Evolutionary conservation across 257 asterid genomes (phyloP).

Genomic region (Schizonepeta tenuifolia): DNA sequence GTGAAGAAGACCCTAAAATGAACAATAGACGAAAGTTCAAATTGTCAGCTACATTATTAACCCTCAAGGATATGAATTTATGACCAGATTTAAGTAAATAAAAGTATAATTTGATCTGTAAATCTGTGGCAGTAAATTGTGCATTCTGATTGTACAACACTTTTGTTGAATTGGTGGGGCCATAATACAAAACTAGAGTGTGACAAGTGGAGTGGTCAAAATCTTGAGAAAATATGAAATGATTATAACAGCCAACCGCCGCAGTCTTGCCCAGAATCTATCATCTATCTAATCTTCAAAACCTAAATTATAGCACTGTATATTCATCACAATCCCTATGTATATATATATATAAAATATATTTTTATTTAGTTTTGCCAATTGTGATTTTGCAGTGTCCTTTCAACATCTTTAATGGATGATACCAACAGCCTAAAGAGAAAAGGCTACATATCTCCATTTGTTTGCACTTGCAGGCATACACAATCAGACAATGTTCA

Average conservation of each 20-base stretch:
- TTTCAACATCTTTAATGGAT: slow-evolving; percentile 58
- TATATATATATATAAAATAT: background rate
- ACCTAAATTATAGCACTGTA: slow-evolving; percentile 5
- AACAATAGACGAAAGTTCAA: no score
- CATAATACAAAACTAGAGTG: slow-evolving; percentile 30
- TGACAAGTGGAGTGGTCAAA: slow-evolving; percentile 41
- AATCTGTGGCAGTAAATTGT: background rate
- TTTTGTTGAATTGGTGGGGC: slow-evolving; percentile 47
- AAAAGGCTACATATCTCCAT: slow-evolving; percentile 47
- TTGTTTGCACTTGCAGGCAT: slow-evolving; percentile 29
- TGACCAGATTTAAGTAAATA: no score
- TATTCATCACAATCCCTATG: slow-evolving; percentile 1
- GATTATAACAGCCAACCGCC: slow-evolving; percentile 35
- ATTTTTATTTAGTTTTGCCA: slow-evolving; percentile 13
- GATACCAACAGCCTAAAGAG: slow-evolving; percentile 39
- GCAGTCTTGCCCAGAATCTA: slow-evolving; percentile 39
- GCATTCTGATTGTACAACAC: slow-evolving; percentile 41
- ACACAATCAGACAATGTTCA: slow-evolving; percentile 63
- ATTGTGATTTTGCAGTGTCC: slow-evolving; percentile 55
- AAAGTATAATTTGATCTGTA: background rate
- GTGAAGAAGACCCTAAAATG: no score
- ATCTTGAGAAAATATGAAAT: slow-evolving; percentile 39
- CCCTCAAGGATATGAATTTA: no score
- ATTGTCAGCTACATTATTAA: no score
- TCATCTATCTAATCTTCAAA: slow-evolving; percentile 39